phyloP scores from a whole-genome alignment of 129 eudicot species.

The Escallonia rubra region DNA sequence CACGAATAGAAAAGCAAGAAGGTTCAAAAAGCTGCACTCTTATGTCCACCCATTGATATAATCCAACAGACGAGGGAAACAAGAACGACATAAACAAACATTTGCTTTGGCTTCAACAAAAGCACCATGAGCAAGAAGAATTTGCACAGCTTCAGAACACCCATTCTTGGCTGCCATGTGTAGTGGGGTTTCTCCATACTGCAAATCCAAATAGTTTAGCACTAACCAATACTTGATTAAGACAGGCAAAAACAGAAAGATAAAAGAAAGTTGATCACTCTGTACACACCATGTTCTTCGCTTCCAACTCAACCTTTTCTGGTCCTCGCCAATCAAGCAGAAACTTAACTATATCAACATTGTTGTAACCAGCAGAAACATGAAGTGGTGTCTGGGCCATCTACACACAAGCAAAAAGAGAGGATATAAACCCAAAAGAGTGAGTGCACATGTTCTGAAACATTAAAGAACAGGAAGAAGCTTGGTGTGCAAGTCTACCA shows the following conservation, averaged over 20 bases:
- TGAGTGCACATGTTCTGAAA: not conserved
- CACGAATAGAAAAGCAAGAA: not conserved
- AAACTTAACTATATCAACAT: constrained; percentile 62
- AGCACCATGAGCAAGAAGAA: constrained; percentile 89
- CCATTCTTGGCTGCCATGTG: constrained; percentile 98
- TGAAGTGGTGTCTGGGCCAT: constrained; percentile 98
- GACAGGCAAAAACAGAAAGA: no score
- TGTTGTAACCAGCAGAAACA: constrained; percentile 87
- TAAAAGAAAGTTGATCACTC: no score
- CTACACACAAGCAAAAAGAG: constrained; percentile 36
- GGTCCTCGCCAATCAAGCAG: constrained; percentile 67
- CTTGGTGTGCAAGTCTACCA: no score
- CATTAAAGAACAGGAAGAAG: not conserved
- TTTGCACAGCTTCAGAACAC: constrained; percentile 64
- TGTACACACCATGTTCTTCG: constrained; percentile 78
- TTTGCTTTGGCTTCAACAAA: constrained; percentile 91
- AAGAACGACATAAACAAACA: constrained; percentile 29
- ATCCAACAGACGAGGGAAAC: not conserved
- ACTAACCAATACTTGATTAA: constrained; percentile 4
- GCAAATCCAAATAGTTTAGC: constrained; percentile 11
- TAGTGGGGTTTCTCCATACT: constrained; percentile 95
- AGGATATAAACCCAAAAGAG: not conserved
- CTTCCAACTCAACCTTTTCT: constrained; percentile 82
- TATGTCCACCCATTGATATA: not conserved
- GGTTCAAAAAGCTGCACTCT: not conserved